phyloP scores from a whole-genome alignment of 164 flowering plant species.

The Akebia trifoliata region DNA sequence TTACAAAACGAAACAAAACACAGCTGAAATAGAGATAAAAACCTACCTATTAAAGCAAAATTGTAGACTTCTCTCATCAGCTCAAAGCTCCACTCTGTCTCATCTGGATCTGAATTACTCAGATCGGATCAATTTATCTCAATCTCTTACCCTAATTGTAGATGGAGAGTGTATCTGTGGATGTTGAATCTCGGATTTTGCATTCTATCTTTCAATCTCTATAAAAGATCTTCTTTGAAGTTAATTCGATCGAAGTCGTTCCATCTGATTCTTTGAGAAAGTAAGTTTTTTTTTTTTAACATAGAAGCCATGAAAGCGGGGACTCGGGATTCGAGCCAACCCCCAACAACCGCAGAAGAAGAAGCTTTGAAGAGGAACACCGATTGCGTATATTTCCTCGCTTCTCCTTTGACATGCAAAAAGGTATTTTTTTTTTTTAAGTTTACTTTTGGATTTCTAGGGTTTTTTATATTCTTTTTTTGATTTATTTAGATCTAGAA shows the following conservation, averaged over 20 bases:
- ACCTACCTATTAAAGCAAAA: too few relatives aligned
- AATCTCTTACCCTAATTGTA: slow-evolving; percentile 9
- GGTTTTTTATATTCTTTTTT: not conserved
- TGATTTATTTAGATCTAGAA: slow-evolving; percentile 14
- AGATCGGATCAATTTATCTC: slow-evolving; percentile 16
- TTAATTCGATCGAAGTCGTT: not conserved
- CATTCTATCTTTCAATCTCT: not conserved
- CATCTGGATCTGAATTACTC: not conserved
- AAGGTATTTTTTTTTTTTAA: slow-evolving; percentile 49
- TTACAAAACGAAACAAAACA: too few relatives aligned
- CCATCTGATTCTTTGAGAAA: too few relatives aligned
- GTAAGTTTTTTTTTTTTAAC: not conserved
- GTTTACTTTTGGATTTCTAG: not conserved
- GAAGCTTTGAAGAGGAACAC: slow-evolving; percentile 68
- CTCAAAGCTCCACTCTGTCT: not conserved
- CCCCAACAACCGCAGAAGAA: slow-evolving; percentile 37
- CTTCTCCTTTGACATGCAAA: slow-evolving; percentile 88
- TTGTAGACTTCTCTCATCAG: too few relatives aligned
- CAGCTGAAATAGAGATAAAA: too few relatives aligned
- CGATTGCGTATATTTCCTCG: slow-evolving; percentile 89
- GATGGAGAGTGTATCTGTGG: not conserved
- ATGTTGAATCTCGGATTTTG: not conserved
- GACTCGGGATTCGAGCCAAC: slow-evolving; percentile 18
- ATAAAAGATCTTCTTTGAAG: too few relatives aligned
- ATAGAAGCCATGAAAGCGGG: slow-evolving; percentile 17